phyloP scores from a whole-genome alignment of 495 filamentous ascomycete genomes.

The Xylaria venustula region DNA sequence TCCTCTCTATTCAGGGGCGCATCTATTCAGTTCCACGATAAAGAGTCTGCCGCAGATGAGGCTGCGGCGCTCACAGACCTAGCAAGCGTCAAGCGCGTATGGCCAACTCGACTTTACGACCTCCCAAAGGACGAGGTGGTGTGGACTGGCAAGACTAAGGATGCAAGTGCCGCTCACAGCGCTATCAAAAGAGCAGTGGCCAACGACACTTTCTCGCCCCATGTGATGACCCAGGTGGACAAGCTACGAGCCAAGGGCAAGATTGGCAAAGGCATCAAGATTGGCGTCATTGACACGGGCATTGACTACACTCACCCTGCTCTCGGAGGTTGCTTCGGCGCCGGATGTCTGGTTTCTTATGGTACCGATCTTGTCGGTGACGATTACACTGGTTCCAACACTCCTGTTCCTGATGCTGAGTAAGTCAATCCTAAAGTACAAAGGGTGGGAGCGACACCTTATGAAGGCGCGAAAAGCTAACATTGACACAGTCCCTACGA shows the following conservation, averaged over 20 bases:
- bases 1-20: slow-evolving; percentile 50
- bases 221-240: slow-evolving; percentile 51
- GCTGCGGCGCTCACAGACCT: slow-evolving; percentile 38
- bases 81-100: slow-evolving; percentile 45
- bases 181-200: slow-evolving; percentile 29
- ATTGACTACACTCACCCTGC: slow-evolving; percentile 59
- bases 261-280: slow-evolving; percentile 47
- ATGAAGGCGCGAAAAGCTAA: slow-evolving; percentile 20
- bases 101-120: slow-evolving; percentile 42
- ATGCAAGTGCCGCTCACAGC: slow-evolving; percentile 22
- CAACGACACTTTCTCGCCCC: slow-evolving; percentile 41
- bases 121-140: slow-evolving; percentile 45
- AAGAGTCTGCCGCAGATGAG: slow-evolving; percentile 38
- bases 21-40: slow-evolving; percentile 47
- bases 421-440: slow-evolving; percentile 1
- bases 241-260: slow-evolving; percentile 43
- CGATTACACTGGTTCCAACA: slow-evolving; percentile 41
- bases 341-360: slow-evolving; percentile 53
- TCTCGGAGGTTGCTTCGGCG: slow-evolving; percentile 55
- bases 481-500: slow-evolving; percentile 27
- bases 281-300: slow-evolving; percentile 49
- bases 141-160: slow-evolving; percentile 36
- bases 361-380: slow-evolving; percentile 56
- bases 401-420: slow-evolving; percentile 45
- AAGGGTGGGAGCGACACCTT: slow-evolving; percentile 13